Evolutionary conservation across 1,284 basidiomycete species (phyloP).

Genomic region (Malassezia sympodialis): DNA sequence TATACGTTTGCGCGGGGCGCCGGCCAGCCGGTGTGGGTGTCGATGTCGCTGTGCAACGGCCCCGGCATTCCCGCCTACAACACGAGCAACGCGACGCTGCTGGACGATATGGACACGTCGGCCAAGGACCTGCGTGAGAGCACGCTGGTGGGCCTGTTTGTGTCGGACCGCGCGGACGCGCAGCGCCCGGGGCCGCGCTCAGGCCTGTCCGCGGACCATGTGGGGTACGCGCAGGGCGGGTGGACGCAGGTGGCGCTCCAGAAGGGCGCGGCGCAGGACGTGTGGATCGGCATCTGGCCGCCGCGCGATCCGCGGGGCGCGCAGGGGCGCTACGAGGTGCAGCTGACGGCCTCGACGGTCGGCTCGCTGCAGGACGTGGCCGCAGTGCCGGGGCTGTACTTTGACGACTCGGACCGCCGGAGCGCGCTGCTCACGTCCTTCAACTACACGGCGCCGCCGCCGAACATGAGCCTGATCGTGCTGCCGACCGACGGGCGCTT

Average conservation of each 20-base stretch:
- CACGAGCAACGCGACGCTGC: constrained; percentile 27
- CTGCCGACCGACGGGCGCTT: constrained; percentile 28
- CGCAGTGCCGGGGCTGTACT: constrained; percentile 18
- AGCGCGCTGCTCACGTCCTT: constrained; percentile 43
- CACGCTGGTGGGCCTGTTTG: constrained; percentile 31
- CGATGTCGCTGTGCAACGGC: constrained; percentile 35
- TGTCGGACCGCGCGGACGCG: constrained; percentile 22
- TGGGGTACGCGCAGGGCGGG: constrained; percentile 31
- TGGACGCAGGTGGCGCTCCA: constrained; percentile 23
- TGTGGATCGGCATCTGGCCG: constrained; percentile 40
- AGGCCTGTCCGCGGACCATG: not conserved
- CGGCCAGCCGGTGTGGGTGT: constrained; percentile 23
- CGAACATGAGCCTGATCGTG: constrained; percentile 35
- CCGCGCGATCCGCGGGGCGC: constrained; percentile 24
- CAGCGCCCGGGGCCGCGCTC: constrained; percentile 25
- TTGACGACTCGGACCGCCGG: constrained; percentile 44
- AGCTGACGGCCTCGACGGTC: constrained; percentile 22
- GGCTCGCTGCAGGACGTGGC: constrained; percentile 29
- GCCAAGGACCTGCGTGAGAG: constrained; percentile 23
- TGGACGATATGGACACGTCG: constrained; percentile 20
- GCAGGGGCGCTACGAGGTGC: constrained; percentile 24
- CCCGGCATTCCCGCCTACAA: constrained; percentile 38
- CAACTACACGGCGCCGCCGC: constrained; percentile 32
- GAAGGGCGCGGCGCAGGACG: constrained; percentile 21
- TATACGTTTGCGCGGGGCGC: constrained; percentile 24